Evolutionary conservation across 225 moss, liverwort and hornwort genomes (phyloP), one percentile per base, ranked within the genome.

Genomic region (Polytrichum commune): DNA sequence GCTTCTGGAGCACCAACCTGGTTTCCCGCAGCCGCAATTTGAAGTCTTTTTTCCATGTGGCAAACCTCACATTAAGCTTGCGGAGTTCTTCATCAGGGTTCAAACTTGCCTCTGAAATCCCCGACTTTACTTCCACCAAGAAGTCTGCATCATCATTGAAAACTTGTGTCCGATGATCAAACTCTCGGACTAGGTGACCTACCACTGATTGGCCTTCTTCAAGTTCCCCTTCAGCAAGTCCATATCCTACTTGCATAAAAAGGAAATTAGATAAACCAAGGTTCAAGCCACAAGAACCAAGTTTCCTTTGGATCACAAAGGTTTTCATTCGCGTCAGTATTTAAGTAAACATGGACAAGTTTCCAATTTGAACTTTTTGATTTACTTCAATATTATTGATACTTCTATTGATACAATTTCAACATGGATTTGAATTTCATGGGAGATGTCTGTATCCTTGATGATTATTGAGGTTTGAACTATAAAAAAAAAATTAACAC

Each of bases 41-140:
- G 55, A 90, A 90, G 66, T 90, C 90, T 68, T 86, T 90, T 84
- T 87, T 90, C 90, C 90, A 90, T 24, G 84, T 65, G 68, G 84
- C 90, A 74, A 90, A 90, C 53, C 90, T 84, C 3, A 78, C 69
- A 56, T 90, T 90, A 35, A 90, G 74, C 60, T 87, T 90, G 68
- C 82, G 75, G 56, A 86, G 80, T 64, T 90, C 90, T 57, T 90
- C 84, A 53, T 90, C 90, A 38, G 90, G 90, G 32, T 86, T 90
- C 67, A 90, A 74, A 70, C 77, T 90, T 18, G 90, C 90, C 71
- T 90, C 86, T 22, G 90, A 78, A 66, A 84, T 76, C 53, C 90
- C 90, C 7, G 90, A 90, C 78, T 90, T 90, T 67, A 90, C 90
- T 78, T 90, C 90, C 20, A 90, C 90, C 66, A 90, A 74, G 67